Conservation (phyloP, 2,329 filamentous ascomycete genomes). For the Xylariaceae sp. region DNA sequence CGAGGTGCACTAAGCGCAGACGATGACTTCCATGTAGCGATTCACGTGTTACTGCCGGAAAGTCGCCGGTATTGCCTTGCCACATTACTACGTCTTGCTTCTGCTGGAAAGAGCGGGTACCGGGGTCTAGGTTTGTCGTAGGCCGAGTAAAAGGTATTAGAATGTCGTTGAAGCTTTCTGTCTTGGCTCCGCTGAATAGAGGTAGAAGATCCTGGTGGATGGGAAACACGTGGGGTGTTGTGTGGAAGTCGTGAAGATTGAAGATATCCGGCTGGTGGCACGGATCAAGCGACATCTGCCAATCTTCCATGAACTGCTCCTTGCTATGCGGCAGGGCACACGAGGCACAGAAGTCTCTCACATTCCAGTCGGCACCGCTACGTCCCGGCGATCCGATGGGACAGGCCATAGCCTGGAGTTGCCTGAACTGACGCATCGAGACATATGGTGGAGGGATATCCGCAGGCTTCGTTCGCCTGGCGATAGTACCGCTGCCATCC, state of each 20-base stretch:
- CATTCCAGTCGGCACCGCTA: constrained; percentile 56
- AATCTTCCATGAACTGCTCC: constrained; percentile 61
- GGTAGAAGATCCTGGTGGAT: constrained; percentile 62
- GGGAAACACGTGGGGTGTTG: constrained; percentile 57
- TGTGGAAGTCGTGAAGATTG: constrained; percentile 67
- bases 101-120: constrained; percentile 46
- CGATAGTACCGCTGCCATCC: constrained; percentile 1
- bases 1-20: constrained; percentile 65
- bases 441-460: constrained; percentile 17
- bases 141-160: constrained; percentile 57
- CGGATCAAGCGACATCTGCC: constrained; percentile 58
- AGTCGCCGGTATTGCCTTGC: constrained; percentile 62
- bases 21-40: constrained; percentile 62
- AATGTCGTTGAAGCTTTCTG: constrained; percentile 69
- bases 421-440: constrained; percentile 24
- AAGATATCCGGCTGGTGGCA: constrained; percentile 75
- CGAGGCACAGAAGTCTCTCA: constrained; percentile 55
- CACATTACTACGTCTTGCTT: constrained; percentile 67
- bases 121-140: constrained; percentile 44
- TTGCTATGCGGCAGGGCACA: constrained; percentile 61
- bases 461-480: constrained; percentile 1
- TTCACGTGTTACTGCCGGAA: constrained; percentile 42
- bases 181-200: constrained; percentile 70
- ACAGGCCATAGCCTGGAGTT: constrained; percentile 47
- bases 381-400: constrained; percentile 56